Percentiles rank a stretch among this genome's conserved stretches.
Evolutionary conservation across 805 yeast species (phyloP).

Genomic region (Metschnikowia reukaufii): DNA sequence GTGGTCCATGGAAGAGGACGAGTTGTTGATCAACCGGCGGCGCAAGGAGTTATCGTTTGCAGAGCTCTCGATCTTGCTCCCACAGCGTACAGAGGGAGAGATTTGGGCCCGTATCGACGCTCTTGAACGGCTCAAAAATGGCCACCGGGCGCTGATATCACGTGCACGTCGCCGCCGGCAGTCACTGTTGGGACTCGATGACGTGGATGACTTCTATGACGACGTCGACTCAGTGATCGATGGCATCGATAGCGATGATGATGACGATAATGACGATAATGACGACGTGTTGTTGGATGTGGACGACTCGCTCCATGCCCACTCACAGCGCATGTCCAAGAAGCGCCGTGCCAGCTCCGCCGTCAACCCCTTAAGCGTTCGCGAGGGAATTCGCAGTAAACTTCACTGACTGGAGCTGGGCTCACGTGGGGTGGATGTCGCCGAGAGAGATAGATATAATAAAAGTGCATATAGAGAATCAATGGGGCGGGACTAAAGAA

Average conservation of each 20-base stretch:
- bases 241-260: conserved; percentile 34
- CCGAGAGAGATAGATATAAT: neutral
- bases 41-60: conserved; percentile 63
- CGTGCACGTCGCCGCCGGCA: conserved; percentile 34
- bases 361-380: conserved; percentile 36
- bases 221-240: conserved; percentile 43
- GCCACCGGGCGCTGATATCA: conserved; percentile 22
- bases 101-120: conserved; percentile 60
- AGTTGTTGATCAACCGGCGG: conserved; percentile 53
- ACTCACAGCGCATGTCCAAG: conserved; percentile 18
- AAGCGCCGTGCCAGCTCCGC: conserved; percentile 44
- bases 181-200: conserved; percentile 43
- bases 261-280: conserved; percentile 33
- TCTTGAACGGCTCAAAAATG: conserved; percentile 22
- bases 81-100: conserved; percentile 72
- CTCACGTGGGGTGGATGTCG: neutral
- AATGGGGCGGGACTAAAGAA: too few relatives aligned
- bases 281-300: conserved; percentile 34
- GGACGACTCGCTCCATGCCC: conserved; percentile 30
- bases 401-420: conserved; percentile 13
- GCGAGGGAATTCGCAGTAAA: conserved; percentile 19
- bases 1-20: conserved; percentile 73
- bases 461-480: neutral
- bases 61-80: conserved; percentile 71
- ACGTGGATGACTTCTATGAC: conserved; percentile 43